Conservation (phyloP, 2,329 filamentous ascomycete genomes). For the Diaporthe citriasiana region DNA sequence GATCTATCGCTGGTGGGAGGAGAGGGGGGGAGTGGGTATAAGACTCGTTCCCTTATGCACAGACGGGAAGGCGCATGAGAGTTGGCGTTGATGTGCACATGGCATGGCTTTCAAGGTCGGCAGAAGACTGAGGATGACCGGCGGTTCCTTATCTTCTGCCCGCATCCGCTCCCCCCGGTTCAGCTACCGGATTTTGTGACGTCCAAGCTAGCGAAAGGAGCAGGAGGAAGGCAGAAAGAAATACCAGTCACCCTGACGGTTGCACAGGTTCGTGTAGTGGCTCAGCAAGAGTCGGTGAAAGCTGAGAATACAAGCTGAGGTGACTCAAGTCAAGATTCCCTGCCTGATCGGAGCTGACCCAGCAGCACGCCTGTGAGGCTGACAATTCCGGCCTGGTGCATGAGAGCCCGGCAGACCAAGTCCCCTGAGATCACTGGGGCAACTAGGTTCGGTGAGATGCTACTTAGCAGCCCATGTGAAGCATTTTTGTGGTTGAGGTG, state of each 20-base stretch:
- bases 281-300: constrained; percentile 41
- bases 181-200: constrained; percentile 23
- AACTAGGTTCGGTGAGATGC: constrained; percentile 36
- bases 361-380: constrained; percentile 11
- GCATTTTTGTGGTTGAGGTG: constrained; percentile 18
- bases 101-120: constrained; percentile 18
- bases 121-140: constrained; percentile 13
- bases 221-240: constrained; percentile 15
- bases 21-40: neutral
- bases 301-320: constrained; percentile 38
- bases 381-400: neutral
- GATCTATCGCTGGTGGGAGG: constrained; percentile 22
- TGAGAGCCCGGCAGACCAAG: constrained; percentile 15
- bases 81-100: constrained; percentile 18
- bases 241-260: constrained; percentile 39
- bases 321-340: constrained; percentile 38
- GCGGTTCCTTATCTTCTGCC: constrained; percentile 23
- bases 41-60: constrained; percentile 28
- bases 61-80: constrained; percentile 37
- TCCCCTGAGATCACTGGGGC: constrained; percentile 4
- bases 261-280: constrained; percentile 37
- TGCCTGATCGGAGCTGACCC: constrained; percentile 23
- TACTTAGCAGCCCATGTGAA: constrained; percentile 38
- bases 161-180: constrained; percentile 35
- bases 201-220: constrained; percentile 23